Conservation (phyloP, 129 eudicot genomes). For the Helianthus tuberosus region DNA sequence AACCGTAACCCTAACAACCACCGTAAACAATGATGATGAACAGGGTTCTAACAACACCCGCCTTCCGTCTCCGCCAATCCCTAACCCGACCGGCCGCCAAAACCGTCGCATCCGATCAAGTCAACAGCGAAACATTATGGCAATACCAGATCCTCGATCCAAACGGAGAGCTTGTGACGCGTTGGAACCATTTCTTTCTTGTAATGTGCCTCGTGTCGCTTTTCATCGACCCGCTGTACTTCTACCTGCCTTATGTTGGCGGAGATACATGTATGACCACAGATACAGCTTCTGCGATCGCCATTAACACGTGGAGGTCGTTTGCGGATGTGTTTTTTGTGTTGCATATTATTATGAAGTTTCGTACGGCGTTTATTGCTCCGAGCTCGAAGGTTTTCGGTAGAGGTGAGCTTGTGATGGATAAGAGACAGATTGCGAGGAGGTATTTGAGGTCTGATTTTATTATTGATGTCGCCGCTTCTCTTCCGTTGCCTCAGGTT, state of each 20-base stretch:
- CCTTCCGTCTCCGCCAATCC: conserved; percentile 66
- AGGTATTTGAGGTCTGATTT: conserved; percentile 73
- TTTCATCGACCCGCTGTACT: conserved; percentile 83
- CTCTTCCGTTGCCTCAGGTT: conserved; percentile 91
- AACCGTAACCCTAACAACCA: conserved; percentile 30
- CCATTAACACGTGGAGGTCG: conserved; percentile 63
- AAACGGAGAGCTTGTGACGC: conserved; percentile 65
- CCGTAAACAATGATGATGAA: conserved; percentile 77
- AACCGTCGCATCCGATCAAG: conserved; percentile 42
- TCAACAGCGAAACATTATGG: conserved; percentile 54
- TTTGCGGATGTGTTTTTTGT: conserved; percentile 64
- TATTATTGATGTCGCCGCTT: conserved; percentile 75
- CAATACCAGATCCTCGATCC: conserved; percentile 86
- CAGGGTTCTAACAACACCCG: conserved; percentile 62
- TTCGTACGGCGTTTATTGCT: conserved; percentile 81
- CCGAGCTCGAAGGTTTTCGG: conserved; percentile 89
- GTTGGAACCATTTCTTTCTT: conserved; percentile 84
- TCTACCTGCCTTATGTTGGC: conserved; percentile 76
- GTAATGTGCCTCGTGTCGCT: conserved; percentile 67
- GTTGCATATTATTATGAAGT: conserved; percentile 70
- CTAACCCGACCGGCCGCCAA: conserved; percentile 43
- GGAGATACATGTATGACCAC: conserved; percentile 69
- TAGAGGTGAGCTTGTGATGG: conserved; percentile 90
- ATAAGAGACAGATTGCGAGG: conserved; percentile 53
- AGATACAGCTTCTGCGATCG: conserved; percentile 48